Evolutionary conservation across 2,329 filamentous ascomycete species (phyloP).

Genomic region (Berkeleyomyces basicola): DNA sequence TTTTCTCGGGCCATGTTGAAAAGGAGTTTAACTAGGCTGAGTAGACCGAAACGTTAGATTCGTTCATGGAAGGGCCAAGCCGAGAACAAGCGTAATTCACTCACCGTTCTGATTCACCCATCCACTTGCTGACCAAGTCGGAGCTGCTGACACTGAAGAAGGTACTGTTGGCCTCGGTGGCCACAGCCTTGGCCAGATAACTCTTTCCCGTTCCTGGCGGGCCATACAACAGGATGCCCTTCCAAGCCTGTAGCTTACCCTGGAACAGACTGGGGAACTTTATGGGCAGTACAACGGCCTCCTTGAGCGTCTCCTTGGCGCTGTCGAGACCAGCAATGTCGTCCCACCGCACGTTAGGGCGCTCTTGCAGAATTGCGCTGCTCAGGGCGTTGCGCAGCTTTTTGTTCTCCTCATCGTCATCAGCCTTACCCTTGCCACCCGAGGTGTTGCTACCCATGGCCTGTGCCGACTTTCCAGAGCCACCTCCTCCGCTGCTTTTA

Average conservation of each 20-base stretch:
- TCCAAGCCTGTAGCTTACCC: constrained; percentile 95
- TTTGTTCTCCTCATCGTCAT: constrained; percentile 81
- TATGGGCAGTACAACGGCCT: constrained; percentile 93
- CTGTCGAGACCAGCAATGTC: constrained; percentile 89
- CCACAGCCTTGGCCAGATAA: constrained; percentile 92
- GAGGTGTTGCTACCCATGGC: constrained; percentile 56
- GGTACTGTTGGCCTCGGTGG: constrained; percentile 95
- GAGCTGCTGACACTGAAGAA: constrained; percentile 98
- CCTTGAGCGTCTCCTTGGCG: constrained; percentile 93
- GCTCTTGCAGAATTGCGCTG: constrained; percentile 84
- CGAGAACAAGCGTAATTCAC: constrained; percentile 7
- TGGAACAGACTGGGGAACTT: constrained; percentile 96
- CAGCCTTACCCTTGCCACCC: constrained; percentile 41
- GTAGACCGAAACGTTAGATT: background rate
- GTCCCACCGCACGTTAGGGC: constrained; percentile 95
- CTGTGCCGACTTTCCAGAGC: constrained; percentile 32
- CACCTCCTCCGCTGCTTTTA: constrained; percentile 15
- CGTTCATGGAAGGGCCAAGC: too few relatives aligned
- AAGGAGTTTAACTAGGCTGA: constrained; percentile 80
- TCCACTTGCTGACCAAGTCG: constrained; percentile 97
- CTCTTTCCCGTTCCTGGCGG: constrained; percentile 95
- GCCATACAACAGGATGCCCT: constrained; percentile 89
- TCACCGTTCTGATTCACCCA: constrained; percentile 95
- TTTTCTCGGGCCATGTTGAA: constrained; percentile 98
- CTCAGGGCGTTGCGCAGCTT: constrained; percentile 83